Percentiles rank a stretch among this genome's conserved stretches.
Conservation (phyloP, 129 eudicot genomes). For the Escallonia rubra region DNA sequence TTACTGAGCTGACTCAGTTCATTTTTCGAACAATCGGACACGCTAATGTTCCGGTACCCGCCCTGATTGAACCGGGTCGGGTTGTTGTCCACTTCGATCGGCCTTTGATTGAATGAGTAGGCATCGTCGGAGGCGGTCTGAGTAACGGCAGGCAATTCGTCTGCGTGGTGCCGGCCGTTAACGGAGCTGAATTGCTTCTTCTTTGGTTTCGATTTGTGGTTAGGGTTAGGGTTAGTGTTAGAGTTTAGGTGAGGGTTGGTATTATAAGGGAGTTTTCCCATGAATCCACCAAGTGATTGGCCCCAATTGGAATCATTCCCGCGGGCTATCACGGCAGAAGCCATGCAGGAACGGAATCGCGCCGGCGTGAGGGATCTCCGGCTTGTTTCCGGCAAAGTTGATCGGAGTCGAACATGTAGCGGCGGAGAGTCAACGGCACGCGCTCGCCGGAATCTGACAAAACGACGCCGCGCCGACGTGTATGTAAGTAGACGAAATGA, state of each 20-base stretch:
- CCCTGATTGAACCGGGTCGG: conserved; percentile 34
- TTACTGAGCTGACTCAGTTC: conserved; percentile 57
- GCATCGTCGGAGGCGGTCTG: conserved; percentile 74
- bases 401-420: conserved; percentile 36
- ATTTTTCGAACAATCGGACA: conserved; percentile 39
- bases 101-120: conserved; percentile 59
- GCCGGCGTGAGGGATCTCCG: conserved; percentile 32
- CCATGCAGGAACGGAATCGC: conserved; percentile 36
- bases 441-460: conserved; percentile 5
- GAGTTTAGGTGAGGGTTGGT: conserved; percentile 42
- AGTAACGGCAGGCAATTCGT: conserved; percentile 28
- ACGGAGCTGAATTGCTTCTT: conserved; percentile 46
- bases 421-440: not conserved
- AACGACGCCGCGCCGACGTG: conserved; percentile 6
- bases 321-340: conserved; percentile 74
- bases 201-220: conserved; percentile 63
- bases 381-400: conserved; percentile 11
- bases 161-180: conserved; percentile 32
- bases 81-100: conserved; percentile 7
- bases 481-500: not conserved
- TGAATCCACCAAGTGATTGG: conserved; percentile 42
- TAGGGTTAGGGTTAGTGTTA: conserved; percentile 38
- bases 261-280: conserved; percentile 59
- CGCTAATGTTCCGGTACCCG: conserved; percentile 39
- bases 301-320: conserved; percentile 59